Evolutionary conservation across 2,329 filamentous ascomycete species (phyloP).

Genomic region (Chaetomium strumarium): DNA sequence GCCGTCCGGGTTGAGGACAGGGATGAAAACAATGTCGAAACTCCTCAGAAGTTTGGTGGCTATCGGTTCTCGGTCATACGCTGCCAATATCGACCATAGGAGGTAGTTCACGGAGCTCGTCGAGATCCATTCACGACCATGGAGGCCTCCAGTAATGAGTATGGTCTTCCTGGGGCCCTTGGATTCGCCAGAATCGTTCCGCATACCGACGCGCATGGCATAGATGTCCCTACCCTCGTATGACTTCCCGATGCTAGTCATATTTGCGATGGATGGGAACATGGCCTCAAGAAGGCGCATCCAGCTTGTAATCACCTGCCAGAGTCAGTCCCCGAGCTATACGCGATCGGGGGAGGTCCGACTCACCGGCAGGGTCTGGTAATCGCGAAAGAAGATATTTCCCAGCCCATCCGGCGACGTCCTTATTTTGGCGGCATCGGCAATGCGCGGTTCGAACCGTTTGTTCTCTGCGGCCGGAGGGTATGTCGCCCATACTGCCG

Average conservation of each 20-base stretch:
- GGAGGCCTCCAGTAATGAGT: constrained; percentile 70
- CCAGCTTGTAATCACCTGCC: constrained; percentile 67
- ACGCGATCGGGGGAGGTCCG: neutral
- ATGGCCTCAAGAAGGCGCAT: constrained; percentile 85
- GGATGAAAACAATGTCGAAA: constrained; percentile 85
- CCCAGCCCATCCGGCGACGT: constrained; percentile 39
- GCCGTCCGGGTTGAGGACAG: constrained; percentile 86
- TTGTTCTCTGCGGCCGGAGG: constrained; percentile 38
- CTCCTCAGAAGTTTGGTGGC: constrained; percentile 74
- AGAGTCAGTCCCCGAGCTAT: neutral
- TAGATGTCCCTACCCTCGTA: constrained; percentile 84
- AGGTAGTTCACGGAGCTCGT: constrained; percentile 87
- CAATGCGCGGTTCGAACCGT: constrained; percentile 23
- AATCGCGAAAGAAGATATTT: constrained; percentile 86
- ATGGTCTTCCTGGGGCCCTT: constrained; percentile 30
- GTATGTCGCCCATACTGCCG: constrained; percentile 71
- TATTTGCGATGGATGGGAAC: constrained; percentile 73
- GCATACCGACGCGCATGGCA: constrained; percentile 66
- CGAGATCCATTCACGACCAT: constrained; percentile 95
- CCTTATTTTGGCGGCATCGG: constrained; percentile 29
- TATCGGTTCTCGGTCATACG: constrained; percentile 64
- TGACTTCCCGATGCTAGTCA: constrained; percentile 73
- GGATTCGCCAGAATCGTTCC: constrained; percentile 25
- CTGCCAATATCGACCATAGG: constrained; percentile 80
- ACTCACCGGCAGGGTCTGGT: constrained; percentile 74